Percentiles rank a stretch among this genome's conserved stretches.
phyloP scores from a whole-genome alignment of 2,329 filamentous ascomycete genomes.

The Aotearoamyces nothofagi region DNA sequence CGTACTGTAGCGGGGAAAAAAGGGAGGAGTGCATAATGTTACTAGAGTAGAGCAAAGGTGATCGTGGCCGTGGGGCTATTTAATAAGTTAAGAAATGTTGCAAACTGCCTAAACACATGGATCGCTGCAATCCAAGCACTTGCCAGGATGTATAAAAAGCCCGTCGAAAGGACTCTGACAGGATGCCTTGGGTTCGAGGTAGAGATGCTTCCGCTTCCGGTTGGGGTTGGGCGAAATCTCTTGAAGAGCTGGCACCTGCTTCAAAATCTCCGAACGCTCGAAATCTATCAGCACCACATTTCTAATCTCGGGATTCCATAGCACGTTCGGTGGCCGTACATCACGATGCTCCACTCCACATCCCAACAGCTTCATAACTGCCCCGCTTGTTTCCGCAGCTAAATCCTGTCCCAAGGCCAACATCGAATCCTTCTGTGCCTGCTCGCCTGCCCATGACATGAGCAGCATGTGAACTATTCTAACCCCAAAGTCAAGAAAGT shows the following conservation, averaged over 20 bases:
- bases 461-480: slow-evolving; percentile 11
- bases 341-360: slow-evolving; percentile 9
- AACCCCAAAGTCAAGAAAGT: neutral
- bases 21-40: no score
- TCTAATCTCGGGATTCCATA: slow-evolving; percentile 9
- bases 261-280: slow-evolving; percentile 9
- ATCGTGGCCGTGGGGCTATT: no score
- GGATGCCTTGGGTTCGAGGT: neutral
- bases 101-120: no score
- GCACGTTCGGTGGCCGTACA: slow-evolving; percentile 10
- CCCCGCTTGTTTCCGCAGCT: slow-evolving; percentile 6
- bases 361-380: slow-evolving; percentile 7
- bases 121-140: no score
- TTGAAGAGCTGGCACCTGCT: slow-evolving; percentile 4
- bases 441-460: slow-evolving; percentile 12
- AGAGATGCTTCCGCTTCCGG: neutral
- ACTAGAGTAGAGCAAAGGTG: no score
- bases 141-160: no score
- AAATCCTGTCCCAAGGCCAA: slow-evolving; percentile 8
- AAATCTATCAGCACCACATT: slow-evolving; percentile 11
- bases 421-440: slow-evolving; percentile 7
- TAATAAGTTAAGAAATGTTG: no score
- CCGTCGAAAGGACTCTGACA: no score
- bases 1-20: no score
- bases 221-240: slow-evolving; percentile 6